Evolutionary conservation across 2,329 filamentous ascomycete genomes (phyloP).

Genomic region (Aspergillus sp.): DNA sequence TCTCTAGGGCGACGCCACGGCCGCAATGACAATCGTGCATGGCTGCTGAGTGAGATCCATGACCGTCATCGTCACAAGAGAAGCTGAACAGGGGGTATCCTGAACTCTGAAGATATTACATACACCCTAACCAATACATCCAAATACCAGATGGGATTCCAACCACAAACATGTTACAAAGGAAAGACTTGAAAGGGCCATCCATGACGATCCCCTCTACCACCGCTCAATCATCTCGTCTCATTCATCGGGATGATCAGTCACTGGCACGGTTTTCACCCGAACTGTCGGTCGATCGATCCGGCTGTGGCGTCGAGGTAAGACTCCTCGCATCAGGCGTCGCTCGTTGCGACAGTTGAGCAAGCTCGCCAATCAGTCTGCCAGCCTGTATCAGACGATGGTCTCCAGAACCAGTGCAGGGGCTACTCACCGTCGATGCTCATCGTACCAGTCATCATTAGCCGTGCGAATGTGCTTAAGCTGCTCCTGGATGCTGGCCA

Average conservation of each 20-base stretch:
- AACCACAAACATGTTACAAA: constrained; percentile 6
- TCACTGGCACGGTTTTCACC: constrained; percentile 11
- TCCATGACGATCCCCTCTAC: not conserved
- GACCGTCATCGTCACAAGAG: not conserved
- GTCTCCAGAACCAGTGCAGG: not conserved
- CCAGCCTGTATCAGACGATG: constrained; percentile 9
- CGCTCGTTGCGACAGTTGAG: constrained; percentile 31
- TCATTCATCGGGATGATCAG: constrained; percentile 4
- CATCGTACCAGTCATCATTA: constrained; percentile 46
- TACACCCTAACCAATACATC: constrained; percentile 24
- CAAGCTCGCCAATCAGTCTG: constrained; percentile 41
- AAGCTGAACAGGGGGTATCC: constrained; percentile 22
- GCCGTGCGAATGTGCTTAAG: constrained; percentile 46
- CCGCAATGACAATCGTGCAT: not conserved
- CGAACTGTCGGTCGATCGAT: constrained; percentile 13
- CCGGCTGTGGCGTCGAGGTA: constrained; percentile 29
- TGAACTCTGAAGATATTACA: constrained; percentile 25
- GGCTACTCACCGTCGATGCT: constrained; percentile 40
- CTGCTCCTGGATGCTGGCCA: constrained; percentile 49
- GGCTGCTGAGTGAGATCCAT: not conserved
- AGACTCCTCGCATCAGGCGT: constrained; percentile 27
- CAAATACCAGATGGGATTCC: constrained; percentile 7
- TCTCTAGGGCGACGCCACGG: not conserved
- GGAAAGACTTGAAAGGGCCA: constrained; percentile 11
- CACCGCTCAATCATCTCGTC: not conserved